Base-by-base conservation (phyloP, 768 basidiomycete species). In the Suillus ampliporus region DNA sequence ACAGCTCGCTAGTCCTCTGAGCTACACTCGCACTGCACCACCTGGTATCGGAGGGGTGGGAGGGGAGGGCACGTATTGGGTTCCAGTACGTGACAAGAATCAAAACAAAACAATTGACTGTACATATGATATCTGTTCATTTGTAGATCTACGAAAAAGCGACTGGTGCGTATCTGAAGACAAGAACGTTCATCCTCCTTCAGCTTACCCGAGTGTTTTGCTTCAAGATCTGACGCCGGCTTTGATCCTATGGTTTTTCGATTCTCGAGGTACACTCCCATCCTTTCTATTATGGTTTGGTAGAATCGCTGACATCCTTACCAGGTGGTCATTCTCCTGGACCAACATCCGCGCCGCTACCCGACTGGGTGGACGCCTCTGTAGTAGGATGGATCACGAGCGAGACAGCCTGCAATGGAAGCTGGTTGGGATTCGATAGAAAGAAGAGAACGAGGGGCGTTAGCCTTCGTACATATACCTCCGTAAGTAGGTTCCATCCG, bases 381-480 rank as follows among this genome's bases (percentile, higher is more conserved):
- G 88, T 91, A 10, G 85, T 85, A 1, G 69, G 65, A 3, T 92
- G 89, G 90, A 86, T 90, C 26, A 67, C 78, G 61, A 70, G 67
- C 6, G 88, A 90, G 67, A 84, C 84, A 0, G 60, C 66, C n/a
- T 11, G 66, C 64, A 5, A 90, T 90, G 89, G 76, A 89, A 56
- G 64, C 62, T 4, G 79, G 77, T 2, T 90, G 90, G 89, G 88
- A 88, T 17, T 80, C 83, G 4, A 72, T 81, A 0, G 79, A 82
- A 19, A 73, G 69, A 2, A 75, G 89, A 50, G 28, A 28, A 10
- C 50, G 50, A 19, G 85, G 83, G 46, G 84, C 88, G 3, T 68
- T 92, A 7, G 90, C 85, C 0, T 92, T 91, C 68, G 88, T 91
- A 38, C 90, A 92, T 69, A 91, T 91, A 58, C 90, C 89, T 31